Conservation (phyloP, 225 moss, liverwort and hornwort genomes). For the Ulota crispa region DNA sequence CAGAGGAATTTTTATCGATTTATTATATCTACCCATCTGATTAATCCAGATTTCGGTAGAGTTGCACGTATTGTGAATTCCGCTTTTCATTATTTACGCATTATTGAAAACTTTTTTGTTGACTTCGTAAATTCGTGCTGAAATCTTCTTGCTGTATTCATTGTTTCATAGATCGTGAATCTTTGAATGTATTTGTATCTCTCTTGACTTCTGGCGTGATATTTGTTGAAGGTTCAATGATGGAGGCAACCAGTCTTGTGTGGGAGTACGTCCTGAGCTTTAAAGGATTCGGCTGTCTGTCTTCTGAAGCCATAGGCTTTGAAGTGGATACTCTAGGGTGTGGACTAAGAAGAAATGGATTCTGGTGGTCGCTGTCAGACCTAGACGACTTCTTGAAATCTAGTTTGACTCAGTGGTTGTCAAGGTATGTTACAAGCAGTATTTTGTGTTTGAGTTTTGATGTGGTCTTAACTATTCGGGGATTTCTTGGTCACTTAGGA, state of each 20-base stretch:
- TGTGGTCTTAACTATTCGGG: background rate
- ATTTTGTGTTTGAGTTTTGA: background rate
- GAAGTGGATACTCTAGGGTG: slow-evolving; percentile 14
- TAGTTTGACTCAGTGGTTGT: slow-evolving; percentile 1
- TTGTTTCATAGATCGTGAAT: background rate
- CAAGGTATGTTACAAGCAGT: slow-evolving; percentile 20
- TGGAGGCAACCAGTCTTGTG: slow-evolving; percentile 16
- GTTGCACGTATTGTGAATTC: background rate
- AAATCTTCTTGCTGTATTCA: background rate
- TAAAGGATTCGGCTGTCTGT: slow-evolving; percentile 5
- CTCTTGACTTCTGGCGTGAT: slow-evolving; percentile 13
- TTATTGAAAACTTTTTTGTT: background rate
- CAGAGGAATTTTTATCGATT: background rate
- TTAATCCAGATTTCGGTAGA: background rate
- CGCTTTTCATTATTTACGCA: background rate
- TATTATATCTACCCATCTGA: background rate
- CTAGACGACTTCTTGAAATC: slow-evolving; percentile 7
- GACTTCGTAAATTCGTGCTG: background rate
- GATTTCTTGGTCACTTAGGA: background rate
- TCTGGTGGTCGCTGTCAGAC: slow-evolving; percentile 1
- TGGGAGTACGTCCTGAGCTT: slow-evolving; percentile 10
- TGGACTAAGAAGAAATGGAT: background rate
- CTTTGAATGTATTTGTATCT: background rate
- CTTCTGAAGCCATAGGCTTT: slow-evolving; percentile 22
- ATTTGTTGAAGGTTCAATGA: slow-evolving; percentile 21